phyloP scores from a whole-genome alignment of 163 green algal species.

The Chlorella variabilis region DNA sequence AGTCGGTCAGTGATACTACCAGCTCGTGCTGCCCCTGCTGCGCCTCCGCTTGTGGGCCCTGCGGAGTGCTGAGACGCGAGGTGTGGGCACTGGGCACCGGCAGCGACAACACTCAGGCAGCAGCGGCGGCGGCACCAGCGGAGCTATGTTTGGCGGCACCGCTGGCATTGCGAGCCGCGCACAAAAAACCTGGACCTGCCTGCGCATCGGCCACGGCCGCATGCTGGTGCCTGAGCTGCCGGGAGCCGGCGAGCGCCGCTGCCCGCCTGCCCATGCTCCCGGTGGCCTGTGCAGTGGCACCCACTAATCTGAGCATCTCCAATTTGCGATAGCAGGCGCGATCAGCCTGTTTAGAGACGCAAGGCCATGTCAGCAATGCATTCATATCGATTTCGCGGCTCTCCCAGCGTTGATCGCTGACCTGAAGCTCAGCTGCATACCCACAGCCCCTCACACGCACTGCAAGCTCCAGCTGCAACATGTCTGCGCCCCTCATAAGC shows the following conservation, averaged over 20 bases:
- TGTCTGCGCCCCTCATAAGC: slow-evolving; percentile 27
- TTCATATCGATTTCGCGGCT: no score
- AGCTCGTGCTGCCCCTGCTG: slow-evolving; percentile 2
- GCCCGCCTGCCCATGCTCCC: slow-evolving; percentile 9
- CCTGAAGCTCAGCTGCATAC: no score
- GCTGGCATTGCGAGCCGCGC: background rate
- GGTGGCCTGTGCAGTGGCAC: background rate
- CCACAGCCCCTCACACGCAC: no score
- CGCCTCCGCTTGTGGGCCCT: background rate
- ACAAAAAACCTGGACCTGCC: no score
- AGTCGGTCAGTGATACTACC: slow-evolving; percentile 10
- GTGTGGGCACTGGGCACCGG: background rate
- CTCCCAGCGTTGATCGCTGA: no score
- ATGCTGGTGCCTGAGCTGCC: background rate
- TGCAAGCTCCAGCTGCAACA: background rate
- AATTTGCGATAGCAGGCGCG: no score
- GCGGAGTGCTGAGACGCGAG: background rate
- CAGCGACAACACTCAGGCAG: background rate
- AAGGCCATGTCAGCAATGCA: slow-evolving; percentile 14
- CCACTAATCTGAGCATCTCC: background rate
- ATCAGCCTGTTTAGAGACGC: background rate
- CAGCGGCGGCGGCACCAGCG: slow-evolving; percentile 6
- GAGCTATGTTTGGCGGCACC: background rate
- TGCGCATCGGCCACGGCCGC: background rate
- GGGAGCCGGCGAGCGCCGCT: background rate